Evolutionary conservation across 495 filamentous ascomycete genomes (phyloP).

Genomic region (Talaromyces liani): DNA sequence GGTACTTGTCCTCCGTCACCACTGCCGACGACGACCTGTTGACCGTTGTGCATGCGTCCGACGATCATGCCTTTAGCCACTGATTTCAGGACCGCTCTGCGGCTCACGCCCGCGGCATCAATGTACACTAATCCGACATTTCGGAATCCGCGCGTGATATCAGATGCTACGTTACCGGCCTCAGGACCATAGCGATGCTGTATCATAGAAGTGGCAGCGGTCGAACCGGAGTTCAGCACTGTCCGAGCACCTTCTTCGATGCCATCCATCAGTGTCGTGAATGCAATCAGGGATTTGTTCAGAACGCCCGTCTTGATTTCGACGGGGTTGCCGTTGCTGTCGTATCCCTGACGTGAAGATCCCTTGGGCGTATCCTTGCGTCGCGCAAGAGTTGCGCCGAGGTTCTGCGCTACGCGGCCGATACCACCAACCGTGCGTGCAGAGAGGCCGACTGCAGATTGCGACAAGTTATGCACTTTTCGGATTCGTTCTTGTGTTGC

Average conservation of each 20-base stretch:
- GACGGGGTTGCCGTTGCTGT: slow-evolving; percentile 55
- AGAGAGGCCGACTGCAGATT: slow-evolving; percentile 67
- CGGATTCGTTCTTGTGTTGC: slow-evolving; percentile 77
- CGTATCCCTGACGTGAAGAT: slow-evolving; percentile 35
- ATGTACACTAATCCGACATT: slow-evolving; percentile 98
- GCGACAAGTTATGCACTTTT: slow-evolving; percentile 75
- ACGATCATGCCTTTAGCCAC: slow-evolving; percentile 99
- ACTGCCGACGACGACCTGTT: slow-evolving; percentile 78
- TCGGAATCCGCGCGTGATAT: slow-evolving; percentile 77
- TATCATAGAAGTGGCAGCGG: slow-evolving; percentile 73
- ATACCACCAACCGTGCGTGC: slow-evolving; percentile 83
- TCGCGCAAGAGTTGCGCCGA: slow-evolving; percentile 68
- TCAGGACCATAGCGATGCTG: slow-evolving; percentile 78
- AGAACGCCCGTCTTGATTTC: slow-evolving; percentile 81
- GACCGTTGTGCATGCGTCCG: slow-evolving; percentile 72
- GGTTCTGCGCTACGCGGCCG: slow-evolving; percentile 72
- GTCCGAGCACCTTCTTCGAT: slow-evolving; percentile 76
- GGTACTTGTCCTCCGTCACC: slow-evolving; percentile 61
- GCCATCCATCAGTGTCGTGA: slow-evolving; percentile 89
- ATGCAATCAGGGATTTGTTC: slow-evolving; percentile 94
- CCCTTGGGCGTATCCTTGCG: slow-evolving; percentile 47
- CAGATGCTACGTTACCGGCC: slow-evolving; percentile 64
- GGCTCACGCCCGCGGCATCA: slow-evolving; percentile 84
- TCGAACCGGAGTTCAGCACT: slow-evolving; percentile 62
- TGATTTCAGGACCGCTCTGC: slow-evolving; percentile 78